These are phyloP conservation scores for Liquidambar formosana DNA, from an alignment of 164 flowering plant species.

Conservation along the genomic window DNA sequence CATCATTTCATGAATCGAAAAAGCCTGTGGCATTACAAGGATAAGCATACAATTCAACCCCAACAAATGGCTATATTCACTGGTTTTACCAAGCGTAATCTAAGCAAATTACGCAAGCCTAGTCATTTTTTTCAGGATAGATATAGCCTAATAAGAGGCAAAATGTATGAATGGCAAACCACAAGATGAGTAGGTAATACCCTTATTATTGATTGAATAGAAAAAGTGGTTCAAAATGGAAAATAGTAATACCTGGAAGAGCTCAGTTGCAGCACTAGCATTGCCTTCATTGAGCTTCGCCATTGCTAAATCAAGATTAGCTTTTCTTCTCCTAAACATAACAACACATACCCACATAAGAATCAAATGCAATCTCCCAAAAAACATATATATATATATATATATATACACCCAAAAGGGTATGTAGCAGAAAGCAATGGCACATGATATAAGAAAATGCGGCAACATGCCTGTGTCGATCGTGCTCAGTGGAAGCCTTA, in stretches of 20 bases:
- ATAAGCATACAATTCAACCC: too few relatives aligned
- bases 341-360: constrained; percentile 2
- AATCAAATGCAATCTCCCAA: neutral
- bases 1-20: too few relatives aligned
- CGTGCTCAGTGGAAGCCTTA: constrained; percentile 62
- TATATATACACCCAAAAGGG: neutral
- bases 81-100: too few relatives aligned
- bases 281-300: constrained; percentile 60
- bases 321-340: constrained; percentile 49
- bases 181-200: too few relatives aligned
- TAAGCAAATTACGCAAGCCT: too few relatives aligned
- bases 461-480: constrained; percentile 53
- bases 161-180: too few relatives aligned
- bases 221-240: too few relatives aligned
- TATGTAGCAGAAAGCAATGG: neutral
- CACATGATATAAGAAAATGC: neutral
- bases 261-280: constrained; percentile 52
- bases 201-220: too few relatives aligned
- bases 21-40: too few relatives aligned
- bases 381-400: neutral
- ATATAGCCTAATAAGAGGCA: too few relatives aligned
- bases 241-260: constrained; percentile 59
- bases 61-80: too few relatives aligned
- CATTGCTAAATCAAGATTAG: constrained; percentile 65
- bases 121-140: too few relatives aligned